A percentile compares a stretch with the other conserved stretches of the same genome.
phyloP scores from a whole-genome alignment of 1,284 basidiomycete species.

The Uromyces viciae-fabae region DNA sequence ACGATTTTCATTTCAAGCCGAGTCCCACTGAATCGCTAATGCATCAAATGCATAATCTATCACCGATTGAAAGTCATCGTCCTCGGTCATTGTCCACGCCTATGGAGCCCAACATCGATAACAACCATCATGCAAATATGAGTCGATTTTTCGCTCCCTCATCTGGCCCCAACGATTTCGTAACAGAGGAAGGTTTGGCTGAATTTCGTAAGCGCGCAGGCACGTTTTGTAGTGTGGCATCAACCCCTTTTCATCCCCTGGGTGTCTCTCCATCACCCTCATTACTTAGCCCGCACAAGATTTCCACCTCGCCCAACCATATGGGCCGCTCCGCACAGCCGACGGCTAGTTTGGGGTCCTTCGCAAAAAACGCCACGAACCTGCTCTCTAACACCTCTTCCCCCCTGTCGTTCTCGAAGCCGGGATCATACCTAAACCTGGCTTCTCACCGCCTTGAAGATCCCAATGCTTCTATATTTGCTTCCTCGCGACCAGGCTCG shows the following conservation, averaged over 20 bases:
- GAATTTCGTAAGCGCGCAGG: constrained; percentile 33
- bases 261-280: neutral
- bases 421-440: neutral
- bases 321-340: neutral
- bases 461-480: neutral
- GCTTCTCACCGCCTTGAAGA: neutral
- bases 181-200: neutral
- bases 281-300: neutral
- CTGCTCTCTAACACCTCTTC: constrained; percentile 9
- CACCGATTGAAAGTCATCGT: constrained; percentile 24
- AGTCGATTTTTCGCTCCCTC: neutral
- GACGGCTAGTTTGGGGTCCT: neutral
- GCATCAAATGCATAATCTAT: constrained; percentile 5
- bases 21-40: neutral
- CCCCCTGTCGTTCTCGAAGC: constrained; percentile 24
- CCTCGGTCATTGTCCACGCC: constrained; percentile 34
- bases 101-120: constrained; percentile 25
- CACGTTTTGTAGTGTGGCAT: neutral
- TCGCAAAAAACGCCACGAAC: neutral
- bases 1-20: neutral
- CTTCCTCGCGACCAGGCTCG: neutral
- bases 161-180: neutral
- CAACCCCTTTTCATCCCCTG: neutral
- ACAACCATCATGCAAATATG: neutral
- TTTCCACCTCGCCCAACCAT: neutral